Conservation (phyloP, 1,284 basidiomycete genomes). For the Earliella scabrosa region DNA sequence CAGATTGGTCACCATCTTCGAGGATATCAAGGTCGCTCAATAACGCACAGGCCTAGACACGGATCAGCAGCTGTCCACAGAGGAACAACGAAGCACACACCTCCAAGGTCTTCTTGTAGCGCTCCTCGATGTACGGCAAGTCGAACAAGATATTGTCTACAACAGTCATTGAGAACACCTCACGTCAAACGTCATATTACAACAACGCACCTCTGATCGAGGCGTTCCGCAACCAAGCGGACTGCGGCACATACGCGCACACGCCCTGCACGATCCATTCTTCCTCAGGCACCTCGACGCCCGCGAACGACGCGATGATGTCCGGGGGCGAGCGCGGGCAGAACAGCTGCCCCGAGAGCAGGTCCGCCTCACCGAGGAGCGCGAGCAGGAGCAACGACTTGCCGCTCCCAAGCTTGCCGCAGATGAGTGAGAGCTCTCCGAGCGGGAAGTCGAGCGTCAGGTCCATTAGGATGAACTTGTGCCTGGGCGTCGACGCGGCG, state of each 20-base stretch:
- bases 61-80: constrained; percentile 29
- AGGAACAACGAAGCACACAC: constrained; percentile 28
- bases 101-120: constrained; percentile 81
- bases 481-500: constrained; percentile 70
- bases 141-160: constrained; percentile 93
- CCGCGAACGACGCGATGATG: constrained; percentile 64
- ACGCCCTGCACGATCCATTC: constrained; percentile 81
- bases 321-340: constrained; percentile 88
- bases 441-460: constrained; percentile 79
- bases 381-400: constrained; percentile 85
- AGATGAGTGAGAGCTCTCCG: constrained; percentile 80
- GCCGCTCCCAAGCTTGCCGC: constrained; percentile 82
- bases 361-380: constrained; percentile 89
- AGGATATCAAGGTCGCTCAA: constrained; percentile 86
- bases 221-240: constrained; percentile 89
- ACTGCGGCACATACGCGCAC: constrained; percentile 94
- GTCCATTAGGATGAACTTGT: constrained; percentile 84
- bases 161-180: no score
- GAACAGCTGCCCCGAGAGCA: constrained; percentile 78
- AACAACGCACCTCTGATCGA: constrained; percentile 74
- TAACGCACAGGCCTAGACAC: constrained; percentile 55
- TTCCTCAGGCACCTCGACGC: constrained; percentile 45
- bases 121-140: constrained; percentile 76
- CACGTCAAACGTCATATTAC: background rate
- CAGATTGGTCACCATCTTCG: constrained; percentile 93